Evolutionary conservation across 352 stramenopile genomes (phyloP).

Genomic region (Phytophthora boehmeriae): DNA sequence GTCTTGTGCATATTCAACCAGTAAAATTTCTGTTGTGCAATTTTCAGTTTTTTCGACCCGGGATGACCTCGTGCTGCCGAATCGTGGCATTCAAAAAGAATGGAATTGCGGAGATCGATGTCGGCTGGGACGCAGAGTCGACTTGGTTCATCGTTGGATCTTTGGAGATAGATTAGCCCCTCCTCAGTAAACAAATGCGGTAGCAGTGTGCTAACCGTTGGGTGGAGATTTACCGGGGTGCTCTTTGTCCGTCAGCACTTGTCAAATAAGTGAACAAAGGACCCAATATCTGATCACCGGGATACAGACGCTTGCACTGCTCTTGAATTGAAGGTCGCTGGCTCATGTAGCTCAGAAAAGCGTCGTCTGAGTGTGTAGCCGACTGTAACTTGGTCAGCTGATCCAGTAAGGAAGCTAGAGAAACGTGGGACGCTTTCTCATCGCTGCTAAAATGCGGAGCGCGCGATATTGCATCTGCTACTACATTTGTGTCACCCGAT

Average conservation of each 20-base stretch:
- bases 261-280: not conserved
- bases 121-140: not conserved
- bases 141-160: not conserved
- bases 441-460: not conserved
- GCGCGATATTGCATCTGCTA: conserved; percentile 1
- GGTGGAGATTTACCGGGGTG: not conserved
- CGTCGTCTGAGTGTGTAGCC: not conserved
- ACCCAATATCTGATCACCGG: not conserved
- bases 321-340: not conserved
- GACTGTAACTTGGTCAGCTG: not conserved
- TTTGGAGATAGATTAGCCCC: not conserved
- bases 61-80: not conserved
- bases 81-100: not conserved
- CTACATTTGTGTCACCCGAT: not conserved
- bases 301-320: not conserved
- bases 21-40: not conserved
- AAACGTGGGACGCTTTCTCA: conserved; percentile 1
- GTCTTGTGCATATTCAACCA: not conserved
- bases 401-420: not conserved
- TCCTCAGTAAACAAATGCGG: not conserved
- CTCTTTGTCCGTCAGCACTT: not conserved
- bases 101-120: not conserved
- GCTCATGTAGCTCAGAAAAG: not conserved
- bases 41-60: not conserved
- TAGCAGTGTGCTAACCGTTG: not conserved